Percentiles rank a stretch among this genome's conserved stretches.
Evolutionary conservation across 805 yeast species (phyloP).

Genomic region (Ogataea henricii): DNA sequence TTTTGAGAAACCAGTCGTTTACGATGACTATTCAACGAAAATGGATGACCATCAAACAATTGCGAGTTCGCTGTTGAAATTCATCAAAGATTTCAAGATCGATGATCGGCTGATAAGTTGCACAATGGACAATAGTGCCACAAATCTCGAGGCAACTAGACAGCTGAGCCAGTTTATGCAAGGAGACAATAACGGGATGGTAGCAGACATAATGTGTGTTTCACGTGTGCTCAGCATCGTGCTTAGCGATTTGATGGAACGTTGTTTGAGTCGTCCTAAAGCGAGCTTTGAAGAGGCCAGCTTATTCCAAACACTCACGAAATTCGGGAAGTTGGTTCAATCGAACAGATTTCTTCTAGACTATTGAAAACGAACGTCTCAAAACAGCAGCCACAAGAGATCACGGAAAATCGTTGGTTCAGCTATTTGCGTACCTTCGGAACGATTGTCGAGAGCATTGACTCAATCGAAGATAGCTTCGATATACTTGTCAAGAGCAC

Average conservation of each 20-base stretch:
- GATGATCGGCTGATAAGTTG: background rate
- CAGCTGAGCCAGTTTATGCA: background rate
- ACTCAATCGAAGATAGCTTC: background rate
- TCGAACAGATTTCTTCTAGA: background rate
- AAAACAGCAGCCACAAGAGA: background rate
- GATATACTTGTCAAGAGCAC: background rate
- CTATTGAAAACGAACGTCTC: background rate
- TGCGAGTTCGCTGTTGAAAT: background rate
- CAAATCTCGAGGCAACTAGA: background rate
- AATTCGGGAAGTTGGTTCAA: constrained; percentile 1
- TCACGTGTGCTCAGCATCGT: constrained; percentile 2
- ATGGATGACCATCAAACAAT: background rate
- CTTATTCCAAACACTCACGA: background rate
- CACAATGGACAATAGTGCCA: constrained; percentile 2
- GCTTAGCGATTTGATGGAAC: background rate
- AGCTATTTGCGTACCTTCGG: background rate
- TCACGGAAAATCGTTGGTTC: background rate
- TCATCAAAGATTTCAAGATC: background rate
- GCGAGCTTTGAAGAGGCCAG: background rate
- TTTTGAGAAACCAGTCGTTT: background rate
- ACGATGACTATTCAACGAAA: too few species aligned
- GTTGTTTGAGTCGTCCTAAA: background rate
- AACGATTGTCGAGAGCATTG: background rate
- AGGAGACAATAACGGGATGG: background rate
- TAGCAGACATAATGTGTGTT: background rate